These are phyloP conservation scores for Chenopodium berlandieri DNA, from an alignment of 148 eudicot species.

Conservation along the genomic window DNA sequence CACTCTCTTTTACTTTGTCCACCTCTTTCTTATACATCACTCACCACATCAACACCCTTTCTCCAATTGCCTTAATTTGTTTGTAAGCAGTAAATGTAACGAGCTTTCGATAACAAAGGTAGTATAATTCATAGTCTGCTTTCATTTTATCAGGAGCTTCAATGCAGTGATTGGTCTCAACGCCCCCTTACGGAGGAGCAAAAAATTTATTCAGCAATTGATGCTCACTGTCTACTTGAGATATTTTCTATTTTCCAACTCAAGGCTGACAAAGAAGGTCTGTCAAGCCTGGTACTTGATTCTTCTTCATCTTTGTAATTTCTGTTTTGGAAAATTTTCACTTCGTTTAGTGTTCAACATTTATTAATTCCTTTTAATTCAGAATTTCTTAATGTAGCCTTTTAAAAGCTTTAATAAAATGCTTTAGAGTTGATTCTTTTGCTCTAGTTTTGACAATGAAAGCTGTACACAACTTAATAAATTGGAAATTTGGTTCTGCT, in stretches of 20 bases:
- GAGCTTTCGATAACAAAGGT: no score
- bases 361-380: not conserved
- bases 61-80: no score
- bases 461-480: not conserved
- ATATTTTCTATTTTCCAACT: slow-evolving; percentile 65
- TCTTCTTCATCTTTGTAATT: slow-evolving; percentile 11
- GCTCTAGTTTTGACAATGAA: not conserved
- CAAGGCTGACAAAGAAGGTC: slow-evolving; percentile 68
- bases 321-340: slow-evolving; percentile 7
- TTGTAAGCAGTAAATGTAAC: no score
- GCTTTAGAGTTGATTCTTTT: not conserved
- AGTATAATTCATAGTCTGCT: not conserved
- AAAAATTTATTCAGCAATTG: slow-evolving; percentile 82
- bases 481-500: not conserved
- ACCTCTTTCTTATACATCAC: no score
- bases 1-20: no score
- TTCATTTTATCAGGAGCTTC: slow-evolving; percentile 66
- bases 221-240: slow-evolving; percentile 83
- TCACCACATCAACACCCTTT: no score
- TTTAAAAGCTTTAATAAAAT: not conserved
- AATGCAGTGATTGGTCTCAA: slow-evolving; percentile 97
- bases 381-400: slow-evolving; percentile 1
- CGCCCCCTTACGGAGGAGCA: slow-evolving; percentile 95
- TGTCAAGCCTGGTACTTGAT: slow-evolving; percentile 28
- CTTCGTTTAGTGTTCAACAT: slow-evolving; percentile 1